Evolutionary conservation across 768 basidiomycete species (phyloP).

Genomic region (Pisolithus tinctorius): DNA sequence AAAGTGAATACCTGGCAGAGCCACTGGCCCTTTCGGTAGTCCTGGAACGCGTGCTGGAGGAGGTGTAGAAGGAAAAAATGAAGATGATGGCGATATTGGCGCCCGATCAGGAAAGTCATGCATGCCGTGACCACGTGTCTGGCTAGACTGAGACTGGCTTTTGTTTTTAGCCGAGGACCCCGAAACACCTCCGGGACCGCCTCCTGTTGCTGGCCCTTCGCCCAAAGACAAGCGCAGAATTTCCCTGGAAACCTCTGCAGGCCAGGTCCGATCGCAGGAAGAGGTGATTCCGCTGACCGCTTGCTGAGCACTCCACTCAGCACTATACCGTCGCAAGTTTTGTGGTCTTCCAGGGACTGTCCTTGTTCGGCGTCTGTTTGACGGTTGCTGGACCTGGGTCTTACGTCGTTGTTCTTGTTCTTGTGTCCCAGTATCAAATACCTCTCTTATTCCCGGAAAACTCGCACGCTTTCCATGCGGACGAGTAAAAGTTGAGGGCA

Average conservation of each 20-base stretch:
- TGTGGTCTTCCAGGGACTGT: constrained; percentile 31
- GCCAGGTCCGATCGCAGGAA: constrained; percentile 40
- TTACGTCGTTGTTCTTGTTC: constrained; percentile 9
- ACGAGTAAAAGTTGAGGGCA: constrained; percentile 21
- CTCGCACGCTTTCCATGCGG: constrained; percentile 24
- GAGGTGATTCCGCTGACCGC: constrained; percentile 31
- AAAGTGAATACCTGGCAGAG: constrained; percentile 17
- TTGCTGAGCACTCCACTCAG: constrained; percentile 50
- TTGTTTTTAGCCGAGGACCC: constrained; percentile 18
- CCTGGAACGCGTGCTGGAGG: constrained; percentile 15
- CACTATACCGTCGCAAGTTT: constrained; percentile 42
- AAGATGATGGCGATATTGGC: constrained; percentile 18
- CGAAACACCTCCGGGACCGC: constrained; percentile 9
- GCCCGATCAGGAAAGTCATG: constrained; percentile 15
- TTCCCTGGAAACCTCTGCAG: constrained; percentile 51
- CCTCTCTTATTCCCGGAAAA: constrained; percentile 19
- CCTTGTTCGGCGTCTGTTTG: constrained; percentile 11
- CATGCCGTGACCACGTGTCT: constrained; percentile 15
- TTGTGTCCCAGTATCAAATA: constrained; percentile 9
- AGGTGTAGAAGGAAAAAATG: constrained; percentile 23
- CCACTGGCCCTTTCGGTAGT: constrained; percentile 17
- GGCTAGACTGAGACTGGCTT: not conserved
- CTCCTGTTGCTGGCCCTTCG: constrained; percentile 10
- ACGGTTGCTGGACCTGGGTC: not conserved
- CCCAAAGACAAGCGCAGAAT: constrained; percentile 45